Conservation (phyloP, 176 grass and related monocot genomes). For the Paspalum vaginatum region DNA sequence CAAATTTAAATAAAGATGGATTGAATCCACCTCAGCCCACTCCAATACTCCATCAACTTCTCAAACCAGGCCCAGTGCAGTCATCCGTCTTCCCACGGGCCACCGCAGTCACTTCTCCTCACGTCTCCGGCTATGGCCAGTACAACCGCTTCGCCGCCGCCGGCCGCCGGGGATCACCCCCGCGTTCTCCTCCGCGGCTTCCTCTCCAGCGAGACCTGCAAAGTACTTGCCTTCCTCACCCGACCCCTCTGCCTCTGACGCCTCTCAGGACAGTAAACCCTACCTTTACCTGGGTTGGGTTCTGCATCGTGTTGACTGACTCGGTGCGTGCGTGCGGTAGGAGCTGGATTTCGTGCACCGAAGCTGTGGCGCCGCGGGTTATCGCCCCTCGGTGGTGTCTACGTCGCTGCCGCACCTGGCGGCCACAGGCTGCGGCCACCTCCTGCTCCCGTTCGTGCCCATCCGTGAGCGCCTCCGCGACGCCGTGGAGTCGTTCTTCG, state of each 20-base stretch:
- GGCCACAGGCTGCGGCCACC: conserved; percentile 75
- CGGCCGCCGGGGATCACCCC: conserved; percentile 37
- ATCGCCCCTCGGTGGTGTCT: conserved; percentile 74
- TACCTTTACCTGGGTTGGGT: conserved; percentile 12
- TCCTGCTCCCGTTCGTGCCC: conserved; percentile 77
- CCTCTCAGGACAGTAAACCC: conserved; percentile 24
- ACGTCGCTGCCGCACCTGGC: conserved; percentile 77
- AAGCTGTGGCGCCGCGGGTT: conserved; percentile 72
- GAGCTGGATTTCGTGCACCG: conserved; percentile 91
- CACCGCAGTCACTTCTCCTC: background rate
- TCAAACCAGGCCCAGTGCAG: too few relatives aligned
- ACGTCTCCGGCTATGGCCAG: background rate
- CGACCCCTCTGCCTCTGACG: background rate
- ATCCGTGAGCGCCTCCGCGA: conserved; percentile 75
- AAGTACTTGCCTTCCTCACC: conserved; percentile 40
- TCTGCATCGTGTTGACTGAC: conserved; percentile 7
- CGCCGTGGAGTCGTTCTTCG: conserved; percentile 71
- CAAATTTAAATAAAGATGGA: too few relatives aligned
- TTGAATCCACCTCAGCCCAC: too few relatives aligned
- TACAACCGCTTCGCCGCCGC: conserved; percentile 14
- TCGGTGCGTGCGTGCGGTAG: conserved; percentile 28
- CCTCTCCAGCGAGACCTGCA: conserved; percentile 72
- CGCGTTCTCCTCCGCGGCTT: conserved; percentile 58
- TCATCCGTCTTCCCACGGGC: too few relatives aligned
- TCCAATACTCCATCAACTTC: too few relatives aligned